Evolutionary conservation across 2,329 filamentous ascomycete genomes (phyloP).

Genomic region (Hymenoscyphus fraxineus): DNA sequence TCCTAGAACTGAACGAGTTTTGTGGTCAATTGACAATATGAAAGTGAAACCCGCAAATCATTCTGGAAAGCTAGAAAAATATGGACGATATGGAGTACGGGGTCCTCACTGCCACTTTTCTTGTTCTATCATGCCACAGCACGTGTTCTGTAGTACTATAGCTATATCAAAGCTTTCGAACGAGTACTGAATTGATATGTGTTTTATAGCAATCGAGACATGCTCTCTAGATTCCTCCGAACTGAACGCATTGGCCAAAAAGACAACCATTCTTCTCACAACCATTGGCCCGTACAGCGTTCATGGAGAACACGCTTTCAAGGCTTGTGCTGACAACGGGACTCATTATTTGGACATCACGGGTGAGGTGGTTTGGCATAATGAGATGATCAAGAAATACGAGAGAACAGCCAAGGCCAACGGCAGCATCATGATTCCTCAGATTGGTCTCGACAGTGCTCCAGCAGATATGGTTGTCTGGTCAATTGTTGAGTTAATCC

Average conservation of each 20-base stretch:
- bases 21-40: too few relatives aligned
- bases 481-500: conserved; percentile 46
- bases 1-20: too few relatives aligned
- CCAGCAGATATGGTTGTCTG: conserved; percentile 58
- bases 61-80: too few relatives aligned
- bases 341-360: conserved; percentile 64
- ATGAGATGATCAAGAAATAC: conserved; percentile 59
- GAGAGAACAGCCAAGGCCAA: conserved; percentile 48
- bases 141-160: not conserved
- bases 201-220: conserved; percentile 47
- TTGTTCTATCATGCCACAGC: not conserved
- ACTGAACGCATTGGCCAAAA: conserved; percentile 48
- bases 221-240: conserved; percentile 45
- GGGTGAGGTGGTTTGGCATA: conserved; percentile 56
- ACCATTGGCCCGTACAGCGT: conserved; percentile 57
- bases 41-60: too few relatives aligned
- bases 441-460: conserved; percentile 59
- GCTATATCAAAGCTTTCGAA: not conserved
- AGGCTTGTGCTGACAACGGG: conserved; percentile 57
- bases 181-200: not conserved
- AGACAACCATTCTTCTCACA: conserved; percentile 53
- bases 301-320: conserved; percentile 57
- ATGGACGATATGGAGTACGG: too few relatives aligned
- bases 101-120: too few relatives aligned
- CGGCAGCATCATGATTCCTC: conserved; percentile 58